phyloP scores from a whole-genome alignment of 495 filamentous ascomycete species.

The Aspergillus sclerotiicarbonarius region DNA sequence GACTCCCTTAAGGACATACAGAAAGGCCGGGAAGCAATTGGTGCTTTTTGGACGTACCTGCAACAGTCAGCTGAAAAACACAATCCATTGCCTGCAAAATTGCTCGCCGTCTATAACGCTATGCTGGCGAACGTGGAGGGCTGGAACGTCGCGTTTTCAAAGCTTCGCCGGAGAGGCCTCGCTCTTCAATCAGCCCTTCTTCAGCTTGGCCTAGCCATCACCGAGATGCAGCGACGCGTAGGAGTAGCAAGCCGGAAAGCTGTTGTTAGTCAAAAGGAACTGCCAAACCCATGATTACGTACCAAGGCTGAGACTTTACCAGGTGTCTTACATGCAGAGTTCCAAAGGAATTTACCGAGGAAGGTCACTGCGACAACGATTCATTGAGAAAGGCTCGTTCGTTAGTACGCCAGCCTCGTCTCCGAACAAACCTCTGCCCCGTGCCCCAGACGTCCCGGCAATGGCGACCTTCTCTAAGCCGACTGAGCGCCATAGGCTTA shows the following conservation, averaged over 20 bases:
- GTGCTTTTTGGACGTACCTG: slow-evolving; percentile 75
- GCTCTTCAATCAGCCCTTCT: slow-evolving; percentile 58
- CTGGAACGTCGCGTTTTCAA: slow-evolving; percentile 74
- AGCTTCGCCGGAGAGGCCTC: slow-evolving; percentile 63
- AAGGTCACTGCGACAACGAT: slow-evolving; percentile 23
- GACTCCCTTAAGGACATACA: slow-evolving; percentile 73
- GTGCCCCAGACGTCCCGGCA: slow-evolving; percentile 26
- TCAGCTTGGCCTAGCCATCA: slow-evolving; percentile 64
- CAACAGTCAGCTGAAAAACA: slow-evolving; percentile 57
- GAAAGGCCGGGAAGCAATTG: slow-evolving; percentile 73
- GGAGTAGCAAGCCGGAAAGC: slow-evolving; percentile 69
- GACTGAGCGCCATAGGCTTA: slow-evolving; percentile 9
- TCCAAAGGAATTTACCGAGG: slow-evolving; percentile 13
- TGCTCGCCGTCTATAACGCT: slow-evolving; percentile 64
- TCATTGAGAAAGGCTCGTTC: slow-evolving; percentile 23
- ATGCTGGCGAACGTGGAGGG: slow-evolving; percentile 86
- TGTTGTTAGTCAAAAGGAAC: slow-evolving; percentile 32
- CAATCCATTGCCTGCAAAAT: slow-evolving; percentile 39
- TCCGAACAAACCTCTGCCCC: slow-evolving; percentile 37
- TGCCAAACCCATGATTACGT: neutral
- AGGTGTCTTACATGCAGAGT: slow-evolving; percentile 27
- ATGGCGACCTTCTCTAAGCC: slow-evolving; percentile 13
- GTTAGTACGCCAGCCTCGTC: neutral
- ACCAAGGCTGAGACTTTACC: slow-evolving; percentile 9
- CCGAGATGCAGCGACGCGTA: slow-evolving; percentile 75